Conservation (phyloP, 176 grass and related monocot genomes). For the Tuctoria greenei region DNA sequence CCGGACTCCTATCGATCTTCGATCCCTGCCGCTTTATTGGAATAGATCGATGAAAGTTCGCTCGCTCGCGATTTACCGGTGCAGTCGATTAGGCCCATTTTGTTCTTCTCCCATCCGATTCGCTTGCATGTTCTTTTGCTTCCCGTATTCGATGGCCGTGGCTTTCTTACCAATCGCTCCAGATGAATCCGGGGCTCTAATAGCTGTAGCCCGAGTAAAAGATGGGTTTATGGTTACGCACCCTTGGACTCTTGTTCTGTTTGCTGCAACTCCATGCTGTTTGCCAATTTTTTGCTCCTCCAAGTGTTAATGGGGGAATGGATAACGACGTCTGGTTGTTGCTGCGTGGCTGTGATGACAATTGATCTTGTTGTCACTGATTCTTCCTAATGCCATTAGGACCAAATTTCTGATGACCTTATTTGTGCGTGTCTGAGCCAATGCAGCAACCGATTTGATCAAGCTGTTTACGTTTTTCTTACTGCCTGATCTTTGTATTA, state of each 20-base stretch:
- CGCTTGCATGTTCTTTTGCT: not conserved
- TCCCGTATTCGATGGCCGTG: slow-evolving; percentile 15
- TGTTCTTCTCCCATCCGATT: not conserved
- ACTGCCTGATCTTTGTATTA: not conserved
- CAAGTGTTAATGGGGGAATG: not conserved
- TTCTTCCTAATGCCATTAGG: slow-evolving; percentile 39
- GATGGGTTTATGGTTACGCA: slow-evolving; percentile 40
- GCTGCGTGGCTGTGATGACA: slow-evolving; percentile 64
- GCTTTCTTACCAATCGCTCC: slow-evolving; percentile 11
- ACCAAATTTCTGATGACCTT: slow-evolving; percentile 60
- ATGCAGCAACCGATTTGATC: not conserved
- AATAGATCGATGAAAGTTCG: not conserved
- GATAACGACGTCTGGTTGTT: not conserved
- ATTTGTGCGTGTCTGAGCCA: slow-evolving; percentile 83
- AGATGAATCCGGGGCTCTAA: slow-evolving; percentile 27
- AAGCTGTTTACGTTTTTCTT: not conserved
- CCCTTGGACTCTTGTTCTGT: slow-evolving; percentile 8
- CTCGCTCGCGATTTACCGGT: not conserved
- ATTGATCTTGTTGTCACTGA: slow-evolving; percentile 37
- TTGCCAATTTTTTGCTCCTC: not conserved
- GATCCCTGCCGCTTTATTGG: not conserved
- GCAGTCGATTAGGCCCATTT: not conserved
- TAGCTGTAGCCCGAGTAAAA: slow-evolving; percentile 7
- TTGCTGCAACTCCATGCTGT: not conserved
- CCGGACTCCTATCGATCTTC: not conserved